These are phyloP conservation scores for Zygosaccharomyces gambellarensis DNA, from an alignment of 805 yeast genomes.

Conservation along the genomic window DNA sequence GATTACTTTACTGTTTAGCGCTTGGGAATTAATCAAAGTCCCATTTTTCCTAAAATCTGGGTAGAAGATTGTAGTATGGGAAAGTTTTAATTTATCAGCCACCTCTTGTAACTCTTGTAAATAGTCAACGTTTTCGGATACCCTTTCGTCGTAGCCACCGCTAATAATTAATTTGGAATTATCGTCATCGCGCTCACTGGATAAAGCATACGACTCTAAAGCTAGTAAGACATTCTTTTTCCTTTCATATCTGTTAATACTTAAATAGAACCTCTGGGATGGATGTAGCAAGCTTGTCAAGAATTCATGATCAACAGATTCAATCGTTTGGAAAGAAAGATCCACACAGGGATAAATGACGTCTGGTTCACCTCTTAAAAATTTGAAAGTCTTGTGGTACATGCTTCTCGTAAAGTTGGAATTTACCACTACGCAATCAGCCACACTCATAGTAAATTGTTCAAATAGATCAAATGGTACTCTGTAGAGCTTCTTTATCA, in stretches of 20 bases:
- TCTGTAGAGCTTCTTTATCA: constrained; percentile 62
- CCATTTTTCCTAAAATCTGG: constrained; percentile 24
- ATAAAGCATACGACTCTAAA: constrained; percentile 54
- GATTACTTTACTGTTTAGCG: constrained; percentile 46
- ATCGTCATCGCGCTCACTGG: constrained; percentile 26
- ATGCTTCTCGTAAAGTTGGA: constrained; percentile 74
- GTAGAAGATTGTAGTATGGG: constrained; percentile 41
- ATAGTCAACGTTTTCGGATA: constrained; percentile 70
- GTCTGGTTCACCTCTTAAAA: constrained; percentile 28
- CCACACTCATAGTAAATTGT: constrained; percentile 66
- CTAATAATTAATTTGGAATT: constrained; percentile 60
- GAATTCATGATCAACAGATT: constrained; percentile 14
- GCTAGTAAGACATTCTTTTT: constrained; percentile 83
- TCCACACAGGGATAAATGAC: constrained; percentile 64
- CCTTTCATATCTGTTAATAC: constrained; percentile 84
- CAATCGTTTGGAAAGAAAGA: constrained; percentile 27
- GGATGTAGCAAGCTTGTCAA: constrained; percentile 15
- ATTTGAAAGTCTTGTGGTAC: constrained; percentile 58
- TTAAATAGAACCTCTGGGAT: constrained; percentile 46
- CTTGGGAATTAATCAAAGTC: constrained; percentile 15
- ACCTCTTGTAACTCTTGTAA: constrained; percentile 53
- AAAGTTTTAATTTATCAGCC: constrained; percentile 43
- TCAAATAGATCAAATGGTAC: constrained; percentile 81
- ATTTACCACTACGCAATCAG: constrained; percentile 83
- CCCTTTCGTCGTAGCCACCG: constrained; percentile 85